phyloP scores from a whole-genome alignment of 306 rosid genomes.

The Glycine latifolia region DNA sequence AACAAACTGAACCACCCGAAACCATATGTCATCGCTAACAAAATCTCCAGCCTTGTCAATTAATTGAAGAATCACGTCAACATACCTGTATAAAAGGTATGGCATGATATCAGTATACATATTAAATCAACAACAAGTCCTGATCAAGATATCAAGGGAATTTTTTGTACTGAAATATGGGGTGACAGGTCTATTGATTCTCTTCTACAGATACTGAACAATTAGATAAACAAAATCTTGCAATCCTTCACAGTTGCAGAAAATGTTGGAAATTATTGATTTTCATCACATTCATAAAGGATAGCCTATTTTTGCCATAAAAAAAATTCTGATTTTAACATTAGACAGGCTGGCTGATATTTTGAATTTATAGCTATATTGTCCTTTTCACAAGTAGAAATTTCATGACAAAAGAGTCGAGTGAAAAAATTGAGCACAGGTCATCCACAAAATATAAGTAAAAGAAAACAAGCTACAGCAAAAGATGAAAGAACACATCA shows the following conservation, averaged over 20 bases:
- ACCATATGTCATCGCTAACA: slow-evolving; percentile 99
- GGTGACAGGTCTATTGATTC: not conserved
- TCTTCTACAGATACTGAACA: slow-evolving; percentile 12
- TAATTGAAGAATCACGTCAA: slow-evolving; percentile 97
- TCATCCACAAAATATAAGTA: no score
- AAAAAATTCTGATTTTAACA: not conserved
- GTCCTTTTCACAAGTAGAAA: not conserved
- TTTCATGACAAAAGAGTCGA: not conserved
- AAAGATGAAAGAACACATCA: no score
- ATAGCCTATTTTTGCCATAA: not conserved
- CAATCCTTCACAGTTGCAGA: not conserved
- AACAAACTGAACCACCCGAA: slow-evolving; percentile 99
- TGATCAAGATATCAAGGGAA: not conserved
- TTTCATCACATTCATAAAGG: slow-evolving; percentile 1
- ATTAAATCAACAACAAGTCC: slow-evolving; percentile 16
- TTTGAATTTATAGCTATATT: not conserved
- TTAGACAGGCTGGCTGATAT: not conserved
- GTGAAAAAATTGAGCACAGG: not conserved
- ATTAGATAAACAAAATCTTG: slow-evolving; percentile 14
- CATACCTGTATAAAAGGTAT: slow-evolving; percentile 73
- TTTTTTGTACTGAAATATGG: not conserved
- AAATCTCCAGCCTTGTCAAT: slow-evolving; percentile 99
- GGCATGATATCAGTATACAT: slow-evolving; percentile 31
- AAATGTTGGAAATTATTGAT: slow-evolving; percentile 27
- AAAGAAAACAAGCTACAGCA: no score